Conservation (phyloP, 1,284 basidiomycete genomes). For the Exobasidium rhododendri region DNA sequence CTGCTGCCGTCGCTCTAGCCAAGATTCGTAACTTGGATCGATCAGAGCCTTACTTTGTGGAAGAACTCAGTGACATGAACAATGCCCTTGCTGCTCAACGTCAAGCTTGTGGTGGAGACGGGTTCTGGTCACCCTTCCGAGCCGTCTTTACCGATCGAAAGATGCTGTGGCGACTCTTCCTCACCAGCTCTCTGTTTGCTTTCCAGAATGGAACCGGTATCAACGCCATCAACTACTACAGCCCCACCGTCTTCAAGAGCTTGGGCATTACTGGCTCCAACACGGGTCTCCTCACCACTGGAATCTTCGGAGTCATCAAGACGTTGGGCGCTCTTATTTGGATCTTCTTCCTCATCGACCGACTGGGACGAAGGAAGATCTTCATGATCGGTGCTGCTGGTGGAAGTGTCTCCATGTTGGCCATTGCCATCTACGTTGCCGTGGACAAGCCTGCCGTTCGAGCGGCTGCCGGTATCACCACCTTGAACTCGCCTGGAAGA, state of each 20-base stretch:
- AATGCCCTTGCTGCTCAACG: conserved; percentile 19
- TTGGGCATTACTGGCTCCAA: conserved; percentile 57
- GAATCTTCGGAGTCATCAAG: conserved; percentile 74
- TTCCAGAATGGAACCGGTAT: conserved; percentile 54
- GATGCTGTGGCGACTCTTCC: conserved; percentile 31
- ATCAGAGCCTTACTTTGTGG: conserved; percentile 40
- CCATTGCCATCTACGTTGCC: conserved; percentile 36
- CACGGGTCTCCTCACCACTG: conserved; percentile 69
- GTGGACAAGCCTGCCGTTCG: conserved; percentile 26
- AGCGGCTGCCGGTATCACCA: conserved; percentile 13
- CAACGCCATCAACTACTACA: conserved; percentile 59
- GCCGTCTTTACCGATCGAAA: conserved; percentile 26
- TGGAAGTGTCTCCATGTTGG: conserved; percentile 30
- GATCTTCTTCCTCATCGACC: conserved; percentile 61
- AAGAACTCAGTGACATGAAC: conserved; percentile 22
- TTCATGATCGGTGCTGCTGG: conserved; percentile 56
- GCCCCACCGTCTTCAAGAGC: conserved; percentile 66
- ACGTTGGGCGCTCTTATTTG: conserved; percentile 71
- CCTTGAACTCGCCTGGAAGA: conserved; percentile 17
- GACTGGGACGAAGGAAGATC: conserved; percentile 62
- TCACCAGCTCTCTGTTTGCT: conserved; percentile 41
- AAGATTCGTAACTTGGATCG: conserved; percentile 42
- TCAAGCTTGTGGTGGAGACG: conserved; percentile 16
- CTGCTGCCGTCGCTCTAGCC: conserved; percentile 38
- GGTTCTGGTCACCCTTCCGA: conserved; percentile 30